phyloP scores from a whole-genome alignment of 306 rosid genomes.

The Ceratonia siliqua region DNA sequence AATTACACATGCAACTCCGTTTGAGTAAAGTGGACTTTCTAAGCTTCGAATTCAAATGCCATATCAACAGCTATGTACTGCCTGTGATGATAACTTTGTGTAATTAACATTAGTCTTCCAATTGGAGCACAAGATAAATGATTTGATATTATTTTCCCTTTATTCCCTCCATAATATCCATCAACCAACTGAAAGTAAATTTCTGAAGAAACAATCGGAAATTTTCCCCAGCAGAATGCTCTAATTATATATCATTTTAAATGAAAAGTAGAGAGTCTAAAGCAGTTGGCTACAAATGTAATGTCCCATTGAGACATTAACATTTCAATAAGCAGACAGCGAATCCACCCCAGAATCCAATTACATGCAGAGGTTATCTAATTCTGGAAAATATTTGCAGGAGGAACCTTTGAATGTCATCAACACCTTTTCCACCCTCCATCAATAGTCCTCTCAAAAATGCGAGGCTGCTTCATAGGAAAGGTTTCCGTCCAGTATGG shows the following conservation, averaged over 20 bases:
- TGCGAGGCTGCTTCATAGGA: conserved; percentile 60
- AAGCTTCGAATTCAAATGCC: no score
- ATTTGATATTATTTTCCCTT: no score
- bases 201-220: background rate
- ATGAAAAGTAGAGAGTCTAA: background rate
- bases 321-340: background rate
- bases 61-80: no score
- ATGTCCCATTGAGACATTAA: background rate
- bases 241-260: conserved; percentile 12
- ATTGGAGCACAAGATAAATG: no score
- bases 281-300: conserved; percentile 7
- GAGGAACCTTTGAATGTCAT: conserved; percentile 29
- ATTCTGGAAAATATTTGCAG: conserved; percentile 1
- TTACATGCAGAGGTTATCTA: background rate
- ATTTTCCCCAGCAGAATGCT: background rate
- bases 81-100: no score
- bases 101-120: no score
- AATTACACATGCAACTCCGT: no score
- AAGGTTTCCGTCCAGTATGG: conserved; percentile 76
- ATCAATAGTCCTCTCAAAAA: conserved; percentile 54
- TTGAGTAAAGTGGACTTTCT: no score
- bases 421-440: conserved; percentile 72
- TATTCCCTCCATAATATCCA: background rate
- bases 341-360: background rate
- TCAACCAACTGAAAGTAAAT: background rate